Evolutionary conservation across 768 basidiomycete species (phyloP), one percentile per base, ranked within the genome.

Genomic region (Suillus cothurnatus): DNA sequence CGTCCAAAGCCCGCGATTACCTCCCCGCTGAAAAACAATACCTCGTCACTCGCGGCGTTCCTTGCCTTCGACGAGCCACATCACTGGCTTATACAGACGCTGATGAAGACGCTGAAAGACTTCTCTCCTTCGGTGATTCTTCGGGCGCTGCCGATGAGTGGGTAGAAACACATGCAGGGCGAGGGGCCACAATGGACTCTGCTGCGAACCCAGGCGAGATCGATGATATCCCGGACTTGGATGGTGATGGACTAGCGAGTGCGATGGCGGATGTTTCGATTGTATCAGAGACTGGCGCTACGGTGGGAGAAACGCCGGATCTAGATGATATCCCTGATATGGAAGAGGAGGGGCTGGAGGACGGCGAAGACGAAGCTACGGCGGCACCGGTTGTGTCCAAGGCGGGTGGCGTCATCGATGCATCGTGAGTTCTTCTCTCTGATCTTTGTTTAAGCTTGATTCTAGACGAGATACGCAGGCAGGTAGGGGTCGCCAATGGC

Each of bases 271-370:
- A 75, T 31, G 63, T 89, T 66, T 83, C 83, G 19, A 70, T 88
- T n/a, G 71, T 65, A 53, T 72, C 75, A 50, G 77, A 78, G 28
- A 41, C 78, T 14, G 77, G 73, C 3, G 76, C 72, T 31, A 76
- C 74, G 52, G 71, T 67, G 34, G 76, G 76, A 28, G 90, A 89
- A 67, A 94, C 91, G n/a, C 94, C 95, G 32, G 90, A 98, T 82
- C 83, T 98, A 71, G 95, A 97, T 74, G 95, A 98, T 77, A 99
- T 99, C 63, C 97, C 97, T 6, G 97, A 99, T 80, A 97, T 99
- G 94, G 95, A 97, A 76, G 94, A 95, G 72, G 95, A 95, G n/a
- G 86, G 87, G 68, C 83, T 96, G 43, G 90, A 91, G 69, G 96
- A 91, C 70, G 95, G 86, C 14, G 92, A 88, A 38, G 96, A 98